These are phyloP conservation scores for Lipomyces yamanashiensis DNA, from an alignment of 805 yeast genomes.

Conservation along the genomic window DNA sequence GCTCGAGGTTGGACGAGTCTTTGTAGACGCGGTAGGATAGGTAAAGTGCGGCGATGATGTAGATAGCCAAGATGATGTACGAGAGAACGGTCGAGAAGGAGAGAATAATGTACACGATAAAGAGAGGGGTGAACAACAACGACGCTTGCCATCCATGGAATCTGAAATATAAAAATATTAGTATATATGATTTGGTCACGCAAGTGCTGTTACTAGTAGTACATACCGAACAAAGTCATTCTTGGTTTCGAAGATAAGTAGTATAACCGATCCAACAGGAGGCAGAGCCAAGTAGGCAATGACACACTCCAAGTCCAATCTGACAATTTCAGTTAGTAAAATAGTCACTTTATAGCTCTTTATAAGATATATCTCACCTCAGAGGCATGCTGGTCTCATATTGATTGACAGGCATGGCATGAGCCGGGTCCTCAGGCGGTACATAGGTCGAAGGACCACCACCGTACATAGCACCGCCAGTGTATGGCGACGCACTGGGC, in stretches of 20 bases:
- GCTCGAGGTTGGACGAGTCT: conserved; percentile 29
- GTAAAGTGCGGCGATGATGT: conserved; percentile 28
- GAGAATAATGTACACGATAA: conserved; percentile 33
- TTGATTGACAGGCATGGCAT: conserved; percentile 31
- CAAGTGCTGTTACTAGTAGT: too few species aligned
- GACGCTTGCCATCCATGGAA: conserved; percentile 38
- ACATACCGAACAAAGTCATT: conserved; percentile 35
- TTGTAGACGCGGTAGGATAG: conserved; percentile 31
- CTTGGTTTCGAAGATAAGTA: conserved; percentile 35
- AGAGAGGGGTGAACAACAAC: conserved; percentile 34
- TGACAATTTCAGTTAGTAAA: background rate
- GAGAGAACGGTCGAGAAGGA: conserved; percentile 36
- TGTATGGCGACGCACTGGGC: conserved; percentile 15
- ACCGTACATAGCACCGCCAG: conserved; percentile 17
- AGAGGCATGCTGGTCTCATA: conserved; percentile 35
- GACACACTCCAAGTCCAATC: conserved; percentile 35
- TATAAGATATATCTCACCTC: conserved; percentile 23
- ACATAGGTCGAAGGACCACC: conserved; percentile 18
- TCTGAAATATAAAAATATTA: conserved; percentile 6
- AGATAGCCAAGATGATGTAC: conserved; percentile 29
- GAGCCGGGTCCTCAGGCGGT: conserved; percentile 24
- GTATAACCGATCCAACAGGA: conserved; percentile 35
- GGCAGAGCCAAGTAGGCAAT: conserved; percentile 34
- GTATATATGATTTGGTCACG: background rate
- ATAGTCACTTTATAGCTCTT: background rate